Base-by-base conservation (phyloP, 305 asterid genomes). In the Solanum hybrid region DNA sequence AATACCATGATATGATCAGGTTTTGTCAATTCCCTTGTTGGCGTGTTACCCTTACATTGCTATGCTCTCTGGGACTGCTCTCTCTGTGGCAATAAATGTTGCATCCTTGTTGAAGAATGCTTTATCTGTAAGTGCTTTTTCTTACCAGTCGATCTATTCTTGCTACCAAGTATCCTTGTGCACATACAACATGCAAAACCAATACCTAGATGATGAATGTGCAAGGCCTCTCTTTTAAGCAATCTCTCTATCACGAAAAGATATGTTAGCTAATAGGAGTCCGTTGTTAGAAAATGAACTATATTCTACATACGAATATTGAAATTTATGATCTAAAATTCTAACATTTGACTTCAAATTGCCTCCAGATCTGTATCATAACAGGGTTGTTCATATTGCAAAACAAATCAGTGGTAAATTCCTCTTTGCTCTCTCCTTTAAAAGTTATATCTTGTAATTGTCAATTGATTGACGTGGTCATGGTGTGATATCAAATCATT, bases 351-450 rank as follows among this genome's bases (percentile, higher is more conserved):
- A 29, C 33, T 79, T 79, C 24, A 73, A 5, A 11, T 61, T 89
- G 76, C 61, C 40, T 42, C 69, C 96, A 96, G 99, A 93, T 94
- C 31, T 94, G 98, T 86, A 97, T 97, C 35, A 92, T 93, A 14
- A 97, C 98, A 18, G 98, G 99, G 88, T 86, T 95, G 88, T 93
- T 95, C 93, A 94, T 97, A 82, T 90, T 97, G 90, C 98, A 96
- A 92, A 97, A 97, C 91, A 91, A 92, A 91, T 98, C 98, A n/a
- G 99, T 96, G 99, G 98, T 97, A 95, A 88, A 88, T 91, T 88
- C 90, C 79, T 36, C 8, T 16, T 61, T 75, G 28, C 26, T 76
- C 89, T 6, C 26, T 34, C 33, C 24, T 39, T 84, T 5, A 1
- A 20, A 83, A 29, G 87, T 13, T 20, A 42, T 39, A 64, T 28